Base-by-base conservation (phyloP, 805 yeast genomes). In the Yarrowia divulgata region DNA sequence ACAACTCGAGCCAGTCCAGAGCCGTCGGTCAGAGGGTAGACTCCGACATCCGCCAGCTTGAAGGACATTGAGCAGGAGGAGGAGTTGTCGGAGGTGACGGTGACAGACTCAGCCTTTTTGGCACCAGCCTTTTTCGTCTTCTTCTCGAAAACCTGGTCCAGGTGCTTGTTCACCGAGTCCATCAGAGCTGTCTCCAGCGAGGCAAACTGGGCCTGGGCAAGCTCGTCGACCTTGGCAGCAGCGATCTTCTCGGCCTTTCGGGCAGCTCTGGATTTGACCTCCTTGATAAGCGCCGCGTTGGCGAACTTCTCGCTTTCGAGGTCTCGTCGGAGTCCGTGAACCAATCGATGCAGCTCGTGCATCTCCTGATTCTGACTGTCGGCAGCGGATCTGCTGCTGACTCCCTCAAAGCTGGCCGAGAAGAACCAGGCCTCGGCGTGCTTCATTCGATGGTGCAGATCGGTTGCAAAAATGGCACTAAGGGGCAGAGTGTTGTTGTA, bases 1-100 rank as follows among this genome's bases (percentile, higher is more conserved):
- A 48, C 57, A 13, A 63, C 16, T 37, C 55, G 37, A 32, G 46
- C 55, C 12, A 48, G 46, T 1, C 68, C 68, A 39, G 57, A 48
- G 4, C 68, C 68, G 29, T 63, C 68, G 6, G 68, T 63, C 39
- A 63, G 12, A n/a, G 68, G 68, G n/a, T 45, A 60, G 10, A 42
- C 66, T 7, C 29, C 40, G 5, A 13, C 14, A 8, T 43, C 34
- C 0, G 18, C 42, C 16, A 60, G 66, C 16, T 60, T 60, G 66
- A 60, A 60, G 10, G 66, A 60, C 66, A 60, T 57, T 1, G 63
- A 57, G 35, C 63, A 42, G 16, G 62, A 42, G 23, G 19, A 39
- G 13, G 35, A n/a, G n/a, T n/a, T n/a, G n/a, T n/a, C 8, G 35
- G 35, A 13, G 14, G 16, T 14, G 12, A 32, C 32, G 2, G 60